Evolutionary conservation across 768 basidiomycete species (phyloP).

Genomic region (Suillus luteus): DNA sequence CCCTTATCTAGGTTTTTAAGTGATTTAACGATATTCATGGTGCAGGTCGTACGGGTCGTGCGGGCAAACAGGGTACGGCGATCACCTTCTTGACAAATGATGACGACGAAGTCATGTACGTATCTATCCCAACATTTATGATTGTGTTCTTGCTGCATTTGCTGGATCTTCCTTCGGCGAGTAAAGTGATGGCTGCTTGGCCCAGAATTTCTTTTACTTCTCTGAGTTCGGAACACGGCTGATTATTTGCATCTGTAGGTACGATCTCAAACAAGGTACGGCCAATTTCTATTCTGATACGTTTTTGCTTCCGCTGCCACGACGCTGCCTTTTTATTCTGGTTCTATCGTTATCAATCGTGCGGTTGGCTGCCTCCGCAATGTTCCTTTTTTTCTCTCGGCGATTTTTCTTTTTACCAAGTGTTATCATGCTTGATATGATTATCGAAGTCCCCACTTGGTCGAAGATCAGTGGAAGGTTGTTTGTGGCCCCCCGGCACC

Average conservation of each 20-base stretch:
- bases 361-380: not conserved
- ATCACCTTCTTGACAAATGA: slow-evolving; percentile 97
- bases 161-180: slow-evolving; percentile 13
- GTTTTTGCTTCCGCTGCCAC: slow-evolving; percentile 12
- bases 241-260: slow-evolving; percentile 49
- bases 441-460: slow-evolving; percentile 1
- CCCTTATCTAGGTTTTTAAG: not conserved
- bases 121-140: slow-evolving; percentile 22
- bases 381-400: slow-evolving; percentile 14
- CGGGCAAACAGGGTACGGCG: slow-evolving; percentile 89
- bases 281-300: slow-evolving; percentile 8
- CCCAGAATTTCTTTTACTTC: not conserved
- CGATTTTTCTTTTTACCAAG: slow-evolving; percentile 14
- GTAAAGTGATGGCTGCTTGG: not conserved
- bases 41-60: slow-evolving; percentile 95
- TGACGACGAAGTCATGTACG: slow-evolving; percentile 96
- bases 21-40: slow-evolving; percentile 11
- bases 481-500: not conserved
- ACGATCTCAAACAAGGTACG: slow-evolving; percentile 92
- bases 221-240: slow-evolving; percentile 8
- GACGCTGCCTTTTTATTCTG: slow-evolving; percentile 6
- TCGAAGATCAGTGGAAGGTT: not conserved
- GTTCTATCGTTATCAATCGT: slow-evolving; percentile 12
- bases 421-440: not conserved
- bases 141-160: not conserved